phyloP scores from a whole-genome alignment of 1,284 basidiomycete genomes.

The Pterulicium gracile region DNA sequence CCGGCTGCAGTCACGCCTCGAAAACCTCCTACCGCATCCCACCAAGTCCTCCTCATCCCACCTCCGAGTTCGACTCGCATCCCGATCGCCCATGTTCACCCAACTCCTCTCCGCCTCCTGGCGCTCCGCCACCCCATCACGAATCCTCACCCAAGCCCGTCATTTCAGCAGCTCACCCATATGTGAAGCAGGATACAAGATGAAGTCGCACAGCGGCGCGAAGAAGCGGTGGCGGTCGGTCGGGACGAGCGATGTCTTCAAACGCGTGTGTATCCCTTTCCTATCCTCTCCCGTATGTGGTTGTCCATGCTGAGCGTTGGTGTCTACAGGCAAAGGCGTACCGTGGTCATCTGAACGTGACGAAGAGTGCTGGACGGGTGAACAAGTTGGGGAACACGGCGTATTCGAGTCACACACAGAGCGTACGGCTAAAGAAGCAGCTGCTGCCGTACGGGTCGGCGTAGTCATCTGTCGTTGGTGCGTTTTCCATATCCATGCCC shows the following conservation, averaged over 20 bases:
- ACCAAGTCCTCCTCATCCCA: too few species aligned
- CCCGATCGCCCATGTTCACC: too few species aligned
- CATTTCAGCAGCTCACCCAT: slow-evolving; percentile 40
- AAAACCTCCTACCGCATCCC: too few species aligned
- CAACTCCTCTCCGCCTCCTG: too few species aligned
- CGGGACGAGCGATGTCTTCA: slow-evolving; percentile 54
- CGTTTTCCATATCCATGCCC: too few species aligned
- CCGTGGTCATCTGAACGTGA: slow-evolving; percentile 61
- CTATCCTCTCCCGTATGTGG: neutral
- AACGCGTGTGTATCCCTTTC: slow-evolving; percentile 44
- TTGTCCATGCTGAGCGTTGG: slow-evolving; percentile 7
- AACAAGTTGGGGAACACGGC: slow-evolving; percentile 55
- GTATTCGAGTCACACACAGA: slow-evolving; percentile 55
- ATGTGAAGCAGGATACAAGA: slow-evolving; percentile 43
- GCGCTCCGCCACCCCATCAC: too few species aligned
- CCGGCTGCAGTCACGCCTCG: too few species aligned
- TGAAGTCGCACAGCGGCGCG: slow-evolving; percentile 71
- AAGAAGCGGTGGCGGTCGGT: slow-evolving; percentile 73
- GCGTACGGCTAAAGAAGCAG: slow-evolving; percentile 49
- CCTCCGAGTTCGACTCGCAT: too few species aligned
- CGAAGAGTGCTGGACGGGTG: slow-evolving; percentile 53
- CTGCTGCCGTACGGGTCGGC: slow-evolving; percentile 59
- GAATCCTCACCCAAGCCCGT: too few species aligned
- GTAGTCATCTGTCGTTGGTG: too few species aligned
- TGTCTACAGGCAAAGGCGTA: slow-evolving; percentile 48